These are phyloP conservation scores for Sphagnum contortum DNA, from an alignment of 225 moss, liverwort and hornwort genomes.

Conservation along the genomic window DNA sequence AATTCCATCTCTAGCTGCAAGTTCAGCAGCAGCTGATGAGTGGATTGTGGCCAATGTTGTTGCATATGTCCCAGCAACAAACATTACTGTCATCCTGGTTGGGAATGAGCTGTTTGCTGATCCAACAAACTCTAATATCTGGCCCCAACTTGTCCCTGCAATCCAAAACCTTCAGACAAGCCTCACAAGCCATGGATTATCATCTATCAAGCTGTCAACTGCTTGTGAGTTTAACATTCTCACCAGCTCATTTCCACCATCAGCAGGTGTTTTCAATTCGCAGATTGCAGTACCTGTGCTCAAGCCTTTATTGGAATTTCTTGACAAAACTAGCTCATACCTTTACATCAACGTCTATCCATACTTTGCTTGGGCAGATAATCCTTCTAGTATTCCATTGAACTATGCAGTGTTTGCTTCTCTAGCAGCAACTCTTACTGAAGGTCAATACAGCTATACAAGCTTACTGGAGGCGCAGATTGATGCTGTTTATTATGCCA, in stretches of 20 bases:
- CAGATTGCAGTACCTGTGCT: slow-evolving; percentile 31
- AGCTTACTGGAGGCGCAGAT: slow-evolving; percentile 64
- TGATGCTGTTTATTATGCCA: slow-evolving; percentile 56
- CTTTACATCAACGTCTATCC: slow-evolving; percentile 73
- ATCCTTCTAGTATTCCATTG: slow-evolving; percentile 48
- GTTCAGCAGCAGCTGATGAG: slow-evolving; percentile 16
- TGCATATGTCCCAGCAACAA: slow-evolving; percentile 41
- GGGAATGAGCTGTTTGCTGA: slow-evolving; percentile 42
- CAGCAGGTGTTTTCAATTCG: slow-evolving; percentile 22
- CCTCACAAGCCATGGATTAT: slow-evolving; percentile 17
- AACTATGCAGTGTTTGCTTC: slow-evolving; percentile 50
- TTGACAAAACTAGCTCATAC: slow-evolving; percentile 22
- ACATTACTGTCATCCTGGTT: slow-evolving; percentile 36
- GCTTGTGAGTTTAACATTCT: slow-evolving; percentile 33
- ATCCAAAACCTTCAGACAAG: slow-evolving; percentile 33
- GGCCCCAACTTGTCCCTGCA: slow-evolving; percentile 41
- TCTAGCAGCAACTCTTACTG: slow-evolving; percentile 22
- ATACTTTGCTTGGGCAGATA: slow-evolving; percentile 55
- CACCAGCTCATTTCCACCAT: slow-evolving; percentile 28
- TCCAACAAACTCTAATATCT: slow-evolving; percentile 13
- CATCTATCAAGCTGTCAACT: slow-evolving; percentile 32
- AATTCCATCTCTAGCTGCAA: slow-evolving; percentile 9
- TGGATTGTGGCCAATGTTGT: slow-evolving; percentile 36
- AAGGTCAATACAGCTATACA: slow-evolving; percentile 21
- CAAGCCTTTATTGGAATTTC: slow-evolving; percentile 33